phyloP scores from a whole-genome alignment of 129 eudicot species.

The carrot (Daucus carota) region DNA sequence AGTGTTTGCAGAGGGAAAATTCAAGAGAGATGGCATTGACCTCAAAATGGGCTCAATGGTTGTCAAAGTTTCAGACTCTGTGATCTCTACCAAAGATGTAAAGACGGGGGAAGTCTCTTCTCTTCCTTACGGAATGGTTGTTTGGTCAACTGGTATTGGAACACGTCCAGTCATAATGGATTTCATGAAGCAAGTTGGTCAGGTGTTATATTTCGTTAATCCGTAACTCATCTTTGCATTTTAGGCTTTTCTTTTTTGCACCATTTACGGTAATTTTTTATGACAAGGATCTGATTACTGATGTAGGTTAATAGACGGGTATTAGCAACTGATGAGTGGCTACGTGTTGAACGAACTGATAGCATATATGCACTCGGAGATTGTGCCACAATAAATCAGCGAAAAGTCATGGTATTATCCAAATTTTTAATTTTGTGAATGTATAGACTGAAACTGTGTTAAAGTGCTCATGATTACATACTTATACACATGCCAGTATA shows the following conservation, averaged over 20 bases:
- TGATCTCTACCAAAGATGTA: slow-evolving; percentile 61
- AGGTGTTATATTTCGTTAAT: slow-evolving; percentile 32
- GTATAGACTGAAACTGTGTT: not conserved
- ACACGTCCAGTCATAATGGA: slow-evolving; percentile 87
- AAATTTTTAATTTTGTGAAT: not conserved
- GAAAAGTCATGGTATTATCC: slow-evolving; percentile 66
- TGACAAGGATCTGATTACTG: slow-evolving; percentile 8
- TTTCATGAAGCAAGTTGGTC: slow-evolving; percentile 86
- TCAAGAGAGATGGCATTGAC: slow-evolving; percentile 77
- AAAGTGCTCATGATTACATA: not conserved
- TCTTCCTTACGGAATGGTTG: slow-evolving; percentile 81
- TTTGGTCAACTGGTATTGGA: slow-evolving; percentile 96
- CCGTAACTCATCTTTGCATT: not conserved
- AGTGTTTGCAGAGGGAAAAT: slow-evolving; percentile 76
- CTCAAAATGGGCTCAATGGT: slow-evolving; percentile 82
- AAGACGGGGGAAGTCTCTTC: slow-evolving; percentile 57
- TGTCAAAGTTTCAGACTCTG: slow-evolving; percentile 63
- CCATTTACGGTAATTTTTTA: not conserved
- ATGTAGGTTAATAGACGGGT: slow-evolving; percentile 72
- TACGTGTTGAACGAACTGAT: slow-evolving; percentile 66
- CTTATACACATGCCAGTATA: not conserved
- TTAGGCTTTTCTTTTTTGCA: not conserved
- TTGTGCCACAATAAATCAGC: slow-evolving; percentile 87
- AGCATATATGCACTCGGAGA: slow-evolving; percentile 81
- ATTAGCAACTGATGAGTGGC: slow-evolving; percentile 93